Conservation (phyloP, 2,329 filamentous ascomycete species). For the Dactylonectria macrodidyma region DNA sequence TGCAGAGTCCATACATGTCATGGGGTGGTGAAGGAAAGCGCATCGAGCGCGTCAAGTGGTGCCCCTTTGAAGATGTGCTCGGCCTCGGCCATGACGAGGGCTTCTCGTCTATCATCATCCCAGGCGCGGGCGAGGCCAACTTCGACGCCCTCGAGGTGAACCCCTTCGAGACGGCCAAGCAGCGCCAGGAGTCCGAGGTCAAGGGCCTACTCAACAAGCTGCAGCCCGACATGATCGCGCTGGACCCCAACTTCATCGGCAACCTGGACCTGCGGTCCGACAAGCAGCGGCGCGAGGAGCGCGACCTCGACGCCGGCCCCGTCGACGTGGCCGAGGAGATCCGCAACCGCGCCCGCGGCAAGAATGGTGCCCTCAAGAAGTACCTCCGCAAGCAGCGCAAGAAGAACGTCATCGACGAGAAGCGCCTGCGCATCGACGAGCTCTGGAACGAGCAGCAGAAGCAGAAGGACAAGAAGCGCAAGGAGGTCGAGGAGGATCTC, state of each 20-base stretch:
- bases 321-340: slow-evolving; percentile 72
- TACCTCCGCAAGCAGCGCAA: slow-evolving; percentile 92
- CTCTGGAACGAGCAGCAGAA: slow-evolving; percentile 81
- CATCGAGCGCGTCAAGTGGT: slow-evolving; percentile 89
- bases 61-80: slow-evolving; percentile 93
- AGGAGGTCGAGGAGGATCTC: slow-evolving; percentile 79
- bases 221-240: slow-evolving; percentile 95
- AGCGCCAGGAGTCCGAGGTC: slow-evolving; percentile 94
- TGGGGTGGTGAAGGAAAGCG: slow-evolving; percentile 90
- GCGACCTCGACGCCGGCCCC: slow-evolving; percentile 81
- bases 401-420: slow-evolving; percentile 97
- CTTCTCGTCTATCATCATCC: slow-evolving; percentile 91
- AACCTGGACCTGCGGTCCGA: slow-evolving; percentile 87
- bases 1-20: slow-evolving; percentile 90
- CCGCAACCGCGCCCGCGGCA: slow-evolving; percentile 85
- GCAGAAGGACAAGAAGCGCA: slow-evolving; percentile 73
- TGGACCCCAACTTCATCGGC: slow-evolving; percentile 93
- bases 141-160: slow-evolving; percentile 95
- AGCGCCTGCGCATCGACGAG: slow-evolving; percentile 88
- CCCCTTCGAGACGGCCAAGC: slow-evolving; percentile 93
- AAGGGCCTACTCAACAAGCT: slow-evolving; percentile 93
- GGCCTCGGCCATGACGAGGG: slow-evolving; percentile 88
- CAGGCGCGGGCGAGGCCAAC: slow-evolving; percentile 96
- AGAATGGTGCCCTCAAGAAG: slow-evolving; percentile 90
- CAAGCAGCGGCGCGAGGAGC: slow-evolving; percentile 82